A percentile compares a stretch with the other conserved stretches of the same genome.
These are phyloP conservation scores for Candida taoyuanica DNA, from an alignment of 805 yeast species.

Conservation along the genomic window DNA sequence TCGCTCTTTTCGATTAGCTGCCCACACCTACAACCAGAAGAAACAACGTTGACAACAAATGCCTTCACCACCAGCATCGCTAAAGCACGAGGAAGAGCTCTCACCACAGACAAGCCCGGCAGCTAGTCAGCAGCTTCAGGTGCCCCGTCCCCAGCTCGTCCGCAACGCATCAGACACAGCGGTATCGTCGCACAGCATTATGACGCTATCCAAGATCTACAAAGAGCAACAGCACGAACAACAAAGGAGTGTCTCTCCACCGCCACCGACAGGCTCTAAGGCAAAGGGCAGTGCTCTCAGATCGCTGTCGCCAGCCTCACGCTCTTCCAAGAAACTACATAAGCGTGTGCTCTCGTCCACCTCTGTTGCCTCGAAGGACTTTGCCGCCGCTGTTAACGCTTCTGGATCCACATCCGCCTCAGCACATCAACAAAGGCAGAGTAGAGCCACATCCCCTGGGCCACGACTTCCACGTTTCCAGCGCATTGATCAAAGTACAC, in stretches of 20 bases:
- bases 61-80: neutral
- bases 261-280: conserved; percentile 4
- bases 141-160: conserved; percentile 5
- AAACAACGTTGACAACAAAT: too few relatives aligned
- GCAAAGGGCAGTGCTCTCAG: neutral
- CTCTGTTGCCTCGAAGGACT: conserved; percentile 13
- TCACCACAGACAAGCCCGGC: conserved; percentile 29
- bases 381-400: conserved; percentile 9
- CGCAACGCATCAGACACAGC: conserved; percentile 8
- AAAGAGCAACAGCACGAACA: conserved; percentile 15
- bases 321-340: conserved; percentile 19
- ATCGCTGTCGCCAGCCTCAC: neutral
- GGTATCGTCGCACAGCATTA: conserved; percentile 22
- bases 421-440: neutral
- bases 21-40: too few relatives aligned
- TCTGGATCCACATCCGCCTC: too few relatives aligned
- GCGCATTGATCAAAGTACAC: conserved; percentile 10
- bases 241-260: neutral
- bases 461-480: conserved; percentile 20
- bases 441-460: conserved; percentile 5
- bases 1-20: too few relatives aligned
- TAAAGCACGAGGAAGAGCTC: too few relatives aligned
- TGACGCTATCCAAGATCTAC: conserved; percentile 25
- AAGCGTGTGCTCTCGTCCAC: conserved; percentile 20
- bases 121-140: neutral